These are phyloP conservation scores for Spatholobus suberectus DNA, from an alignment of 306 rosid genomes.

Conservation along the genomic window DNA sequence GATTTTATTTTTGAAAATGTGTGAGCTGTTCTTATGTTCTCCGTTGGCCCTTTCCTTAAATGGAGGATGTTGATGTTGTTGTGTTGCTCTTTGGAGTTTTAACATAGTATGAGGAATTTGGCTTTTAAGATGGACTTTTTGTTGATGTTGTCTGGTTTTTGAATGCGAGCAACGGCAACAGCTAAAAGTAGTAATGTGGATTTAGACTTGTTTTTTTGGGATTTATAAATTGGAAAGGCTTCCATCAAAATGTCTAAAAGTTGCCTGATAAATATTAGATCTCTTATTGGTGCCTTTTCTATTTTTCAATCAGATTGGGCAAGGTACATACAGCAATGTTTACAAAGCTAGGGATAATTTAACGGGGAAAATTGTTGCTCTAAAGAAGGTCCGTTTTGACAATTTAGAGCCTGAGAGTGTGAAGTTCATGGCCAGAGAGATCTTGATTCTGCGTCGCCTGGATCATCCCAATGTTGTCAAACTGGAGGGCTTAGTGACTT, in stretches of 20 bases:
- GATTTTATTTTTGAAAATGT: conserved; percentile 24
- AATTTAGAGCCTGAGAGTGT: conserved; percentile 62
- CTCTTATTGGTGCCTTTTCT: conserved; percentile 31
- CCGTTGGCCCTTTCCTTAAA: conserved; percentile 32
- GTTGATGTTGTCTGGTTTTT: conserved; percentile 28
- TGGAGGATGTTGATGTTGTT: conserved; percentile 31
- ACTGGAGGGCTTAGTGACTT: conserved; percentile 56
- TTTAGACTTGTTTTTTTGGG: not conserved
- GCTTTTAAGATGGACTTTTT: conserved; percentile 18
- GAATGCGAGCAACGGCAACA: conserved; percentile 6
- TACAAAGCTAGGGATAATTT: conserved; percentile 55
- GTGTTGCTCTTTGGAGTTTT: conserved; percentile 34
- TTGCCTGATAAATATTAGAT: conserved; percentile 26
- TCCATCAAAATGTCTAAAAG: not conserved
- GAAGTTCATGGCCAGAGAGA: conserved; percentile 60
- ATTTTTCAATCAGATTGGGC: conserved; percentile 53
- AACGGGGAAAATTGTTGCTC: conserved; percentile 54
- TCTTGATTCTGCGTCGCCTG: conserved; percentile 53
- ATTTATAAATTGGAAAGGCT: conserved; percentile 22
- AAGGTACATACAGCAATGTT: conserved; percentile 59
- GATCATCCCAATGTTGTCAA: conserved; percentile 60
- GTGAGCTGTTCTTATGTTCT: conserved; percentile 19
- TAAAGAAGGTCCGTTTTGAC: conserved; percentile 58
- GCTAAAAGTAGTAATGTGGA: conserved; percentile 32
- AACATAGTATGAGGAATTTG: conserved; percentile 10